Conservation (phyloP, 768 basidiomycete genomes). For the Mycena polygramma region DNA sequence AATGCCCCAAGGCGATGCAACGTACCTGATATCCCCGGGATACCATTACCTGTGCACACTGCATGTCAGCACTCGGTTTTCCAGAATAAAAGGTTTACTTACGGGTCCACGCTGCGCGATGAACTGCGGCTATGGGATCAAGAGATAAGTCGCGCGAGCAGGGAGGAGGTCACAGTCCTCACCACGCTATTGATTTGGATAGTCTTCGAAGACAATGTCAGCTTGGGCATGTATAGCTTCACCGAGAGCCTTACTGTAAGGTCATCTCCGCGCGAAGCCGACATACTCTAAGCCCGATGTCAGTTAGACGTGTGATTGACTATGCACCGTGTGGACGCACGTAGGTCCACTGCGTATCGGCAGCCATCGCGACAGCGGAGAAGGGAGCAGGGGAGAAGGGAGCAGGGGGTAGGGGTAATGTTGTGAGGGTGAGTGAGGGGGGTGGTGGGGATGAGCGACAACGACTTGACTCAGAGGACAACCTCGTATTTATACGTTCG, state of each 20-base stretch:
- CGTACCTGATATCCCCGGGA: neutral
- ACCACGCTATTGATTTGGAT: slow-evolving; percentile 2
- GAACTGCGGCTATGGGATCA: neutral
- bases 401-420: neutral
- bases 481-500: too few relatives aligned
- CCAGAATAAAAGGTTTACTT: neutral
- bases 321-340: neutral
- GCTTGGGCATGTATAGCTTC: neutral
- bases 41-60: neutral
- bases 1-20: too few relatives aligned
- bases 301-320: neutral
- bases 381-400: neutral
- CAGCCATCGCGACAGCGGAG: neutral
- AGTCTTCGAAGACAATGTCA: neutral
- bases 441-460: neutral
- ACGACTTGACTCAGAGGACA: neutral
- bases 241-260: neutral
- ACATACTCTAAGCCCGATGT: neutral
- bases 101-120: neutral
- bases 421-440: neutral
- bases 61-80: neutral
- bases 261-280: neutral
- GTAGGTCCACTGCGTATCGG: slow-evolving; percentile 2
- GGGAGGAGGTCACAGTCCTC: neutral
- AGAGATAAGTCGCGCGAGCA: neutral